phyloP scores from a whole-genome alignment of 2,329 filamentous ascomycete species.

The Juglanconis juglandina region DNA sequence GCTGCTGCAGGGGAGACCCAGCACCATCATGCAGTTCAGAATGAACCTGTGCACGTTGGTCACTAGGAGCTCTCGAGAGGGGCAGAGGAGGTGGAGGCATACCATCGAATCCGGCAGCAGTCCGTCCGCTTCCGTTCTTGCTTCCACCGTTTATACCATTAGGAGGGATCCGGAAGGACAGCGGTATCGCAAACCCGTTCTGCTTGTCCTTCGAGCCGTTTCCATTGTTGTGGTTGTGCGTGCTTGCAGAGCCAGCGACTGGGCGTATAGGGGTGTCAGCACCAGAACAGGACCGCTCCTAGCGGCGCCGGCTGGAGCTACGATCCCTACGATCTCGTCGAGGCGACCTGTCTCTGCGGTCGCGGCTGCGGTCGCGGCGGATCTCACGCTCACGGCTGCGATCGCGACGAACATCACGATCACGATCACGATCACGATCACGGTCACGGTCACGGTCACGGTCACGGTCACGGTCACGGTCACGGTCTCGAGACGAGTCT shows the following conservation, averaged over 20 bases:
- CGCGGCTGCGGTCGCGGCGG: slow-evolving; percentile 21
- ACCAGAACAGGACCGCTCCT: slow-evolving; percentile 3
- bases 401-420: slow-evolving; percentile 30
- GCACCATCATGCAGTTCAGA: background rate
- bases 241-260: background rate
- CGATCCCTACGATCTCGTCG: slow-evolving; percentile 17
- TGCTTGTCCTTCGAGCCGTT: background rate
- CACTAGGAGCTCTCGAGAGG: background rate
- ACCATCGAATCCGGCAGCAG: background rate
- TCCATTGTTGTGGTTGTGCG: background rate
- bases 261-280: background rate
- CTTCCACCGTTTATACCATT: background rate
- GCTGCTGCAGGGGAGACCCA: background rate
- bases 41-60: slow-evolving; percentile 1
- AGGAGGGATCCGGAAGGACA: background rate
- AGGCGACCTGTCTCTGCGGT: slow-evolving; percentile 6
- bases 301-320: slow-evolving; percentile 17
- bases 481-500: slow-evolving; percentile 27
- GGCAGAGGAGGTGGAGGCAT: background rate
- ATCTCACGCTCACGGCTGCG: slow-evolving; percentile 32
- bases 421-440: slow-evolving; percentile 28
- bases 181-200: background rate
- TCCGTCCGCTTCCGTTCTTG: background rate
- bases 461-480: slow-evolving; percentile 30
- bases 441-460: slow-evolving; percentile 28